Conservation (phyloP, 106 monocot genomes). For the Posidonia australis region DNA sequence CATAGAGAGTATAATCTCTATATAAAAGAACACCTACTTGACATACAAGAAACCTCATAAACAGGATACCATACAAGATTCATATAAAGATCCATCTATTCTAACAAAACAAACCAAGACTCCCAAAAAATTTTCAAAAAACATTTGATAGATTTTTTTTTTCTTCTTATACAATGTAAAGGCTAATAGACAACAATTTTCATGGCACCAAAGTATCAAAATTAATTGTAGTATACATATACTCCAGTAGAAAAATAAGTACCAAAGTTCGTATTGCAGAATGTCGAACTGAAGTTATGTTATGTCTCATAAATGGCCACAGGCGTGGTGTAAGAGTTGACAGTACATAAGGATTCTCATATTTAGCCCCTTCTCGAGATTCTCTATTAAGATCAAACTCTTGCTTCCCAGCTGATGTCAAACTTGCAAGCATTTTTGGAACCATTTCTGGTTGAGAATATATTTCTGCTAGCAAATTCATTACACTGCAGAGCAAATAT, state of each 20-base stretch:
- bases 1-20: no score
- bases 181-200: neutral
- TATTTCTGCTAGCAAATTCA: constrained; percentile 96
- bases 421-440: constrained; percentile 53
- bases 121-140: no score
- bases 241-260: neutral
- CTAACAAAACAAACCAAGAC: no score
- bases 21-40: no score
- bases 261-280: constrained; percentile 95
- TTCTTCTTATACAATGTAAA: no score
- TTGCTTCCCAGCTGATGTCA: constrained; percentile 26
- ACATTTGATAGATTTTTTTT: no score
- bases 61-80: no score
- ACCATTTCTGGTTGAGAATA: constrained; percentile 91
- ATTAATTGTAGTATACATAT: no score
- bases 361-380: constrained; percentile 31
- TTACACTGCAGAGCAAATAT: constrained; percentile 14
- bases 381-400: constrained; percentile 69
- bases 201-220: no score
- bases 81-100: no score
- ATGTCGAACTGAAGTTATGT: constrained; percentile 80
- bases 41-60: no score
- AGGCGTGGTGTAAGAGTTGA: constrained; percentile 69
- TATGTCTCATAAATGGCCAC: constrained; percentile 99
- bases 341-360: constrained; percentile 64